Evolutionary conservation across 1,284 basidiomycete species (phyloP), one percentile per base, ranked within the genome.

Genomic region (Leucocoprinus gongylophorus): DNA sequence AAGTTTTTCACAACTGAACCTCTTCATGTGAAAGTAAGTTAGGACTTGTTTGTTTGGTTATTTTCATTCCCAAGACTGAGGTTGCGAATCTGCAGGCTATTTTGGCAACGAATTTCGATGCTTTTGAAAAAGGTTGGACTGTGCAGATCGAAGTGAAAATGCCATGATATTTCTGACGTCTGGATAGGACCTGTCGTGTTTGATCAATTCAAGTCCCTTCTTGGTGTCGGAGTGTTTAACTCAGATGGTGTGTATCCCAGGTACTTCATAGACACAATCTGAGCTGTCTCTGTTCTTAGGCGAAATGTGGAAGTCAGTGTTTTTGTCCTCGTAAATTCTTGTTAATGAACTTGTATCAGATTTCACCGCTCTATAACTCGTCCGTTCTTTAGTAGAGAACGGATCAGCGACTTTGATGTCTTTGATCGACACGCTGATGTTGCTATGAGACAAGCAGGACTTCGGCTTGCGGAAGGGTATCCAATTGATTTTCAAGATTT

Each of bases 321-420:
- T 37, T 46, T 9, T 26, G 18, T 35, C 17, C 33, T n/a, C 8
- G 17, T 15, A 4, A 46, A 12, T 15, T 20, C 21, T 37, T 5
- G 18, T 13, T 6, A 9, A 2, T 35, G 10, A 37, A 13, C 32
- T 23, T 5, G 7, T n/a, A 13, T 39, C 55, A 79, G 76, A 57
- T 78, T 78, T 58, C 79, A 80, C 57, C 74, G 78, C 15, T 60
- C 66, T 3, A 74, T 78, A 66, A 71, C 73, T 0, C 67, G 76
- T 2, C 76, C 76, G 0, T 76, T 76, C 61, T 79, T 80, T 62
- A 72, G 64, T 56, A 67, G 67, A 45, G 76, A 79, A 29, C 67
- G 74, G 15, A 70, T 76, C 55, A 69, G 64, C 46, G 70, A 79
- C 54, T 76, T 79, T 52, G 74, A 78, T 17, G 67, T 73, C 15